Evolutionary conservation across 257 asterid species (phyloP).

Genomic region (Ocimum tenuiflorum): DNA sequence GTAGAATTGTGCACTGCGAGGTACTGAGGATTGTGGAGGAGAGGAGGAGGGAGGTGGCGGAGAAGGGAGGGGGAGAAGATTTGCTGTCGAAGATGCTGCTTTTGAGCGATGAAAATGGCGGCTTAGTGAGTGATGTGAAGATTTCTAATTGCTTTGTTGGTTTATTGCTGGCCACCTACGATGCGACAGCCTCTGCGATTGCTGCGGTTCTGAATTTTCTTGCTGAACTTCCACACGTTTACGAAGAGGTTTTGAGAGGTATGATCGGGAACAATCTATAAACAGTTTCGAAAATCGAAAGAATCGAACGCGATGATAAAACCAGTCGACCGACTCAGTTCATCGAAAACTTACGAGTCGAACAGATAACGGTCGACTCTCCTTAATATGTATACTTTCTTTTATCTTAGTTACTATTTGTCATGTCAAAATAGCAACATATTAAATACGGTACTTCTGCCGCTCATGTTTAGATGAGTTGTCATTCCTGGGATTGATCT

Average conservation of each 20-base stretch:
- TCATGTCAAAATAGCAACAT: too few species aligned
- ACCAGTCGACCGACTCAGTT: too few species aligned
- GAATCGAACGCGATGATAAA: too few species aligned
- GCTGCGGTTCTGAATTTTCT: slow-evolving; percentile 22
- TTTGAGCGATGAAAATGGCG: slow-evolving; percentile 23
- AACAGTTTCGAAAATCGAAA: too few species aligned
- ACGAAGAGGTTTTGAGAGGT: slow-evolving; percentile 41
- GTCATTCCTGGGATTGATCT: too few species aligned
- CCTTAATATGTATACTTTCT: too few species aligned
- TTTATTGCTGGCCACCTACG: slow-evolving; percentile 47
- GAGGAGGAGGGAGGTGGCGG: slow-evolving; percentile 42
- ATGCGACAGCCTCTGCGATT: slow-evolving; percentile 42
- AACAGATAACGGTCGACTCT: too few species aligned
- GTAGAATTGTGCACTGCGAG: slow-evolving; percentile 37
- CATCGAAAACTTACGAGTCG: too few species aligned
- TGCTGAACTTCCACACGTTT: slow-evolving; percentile 55
- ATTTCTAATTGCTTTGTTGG: slow-evolving; percentile 41
- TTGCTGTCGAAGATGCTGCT: neutral
- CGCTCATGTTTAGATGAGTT: too few species aligned
- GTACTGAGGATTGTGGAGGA: slow-evolving; percentile 33
- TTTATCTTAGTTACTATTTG: too few species aligned
- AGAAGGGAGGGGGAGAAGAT: slow-evolving; percentile 33
- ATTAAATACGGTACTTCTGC: too few species aligned
- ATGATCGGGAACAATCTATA: too few species aligned
- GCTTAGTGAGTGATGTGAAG: slow-evolving; percentile 52